Evolutionary conservation across 2,329 filamentous ascomycete genomes (phyloP), one percentile per base, ranked within the genome.

Genomic region (Trichoderma sp.): DNA sequence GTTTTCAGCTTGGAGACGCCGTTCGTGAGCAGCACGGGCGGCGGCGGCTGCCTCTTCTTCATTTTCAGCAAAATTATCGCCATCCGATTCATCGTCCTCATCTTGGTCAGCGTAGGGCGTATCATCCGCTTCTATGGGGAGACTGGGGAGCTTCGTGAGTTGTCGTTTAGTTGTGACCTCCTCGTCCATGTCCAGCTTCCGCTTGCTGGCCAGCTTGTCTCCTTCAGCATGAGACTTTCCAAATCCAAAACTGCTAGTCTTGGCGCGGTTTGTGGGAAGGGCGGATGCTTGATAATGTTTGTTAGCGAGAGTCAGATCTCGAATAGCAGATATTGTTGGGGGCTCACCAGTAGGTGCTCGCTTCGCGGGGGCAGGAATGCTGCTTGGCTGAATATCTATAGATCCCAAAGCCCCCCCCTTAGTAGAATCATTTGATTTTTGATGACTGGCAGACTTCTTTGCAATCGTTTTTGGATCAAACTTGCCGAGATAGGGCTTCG

Each of bases 1-100:
- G 70, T 39, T 51, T 39, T 90, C 85, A 69, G 76, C 85, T 78
- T 86, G 82, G 32, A 84, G 83, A 49, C 95, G 92, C 74, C 92
- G 90, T 80, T 97, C 93, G 61, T 94, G 93, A 5, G 94, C 92
- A 28, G 92, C 91, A 70, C 94, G 88, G 66, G 93, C 92, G 11
- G 93, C 94, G 26, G 94, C 93, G 1, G 93, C 92, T 68, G 91
- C 90, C 77, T 96, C 94, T 77, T 97, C 94, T 77, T 97, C 95
- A 30, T 89, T 95, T 21, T 88, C 91, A 59, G 90, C 91, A 75
- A 94, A 92, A 75, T 90, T 90, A 71, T 91, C 91, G 64, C 88
- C 89, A 73, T 94, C 91, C 63, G 90, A 90, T 63, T 92, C 92
- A 66, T 90, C 89, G 66, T 90, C 90, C 59, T 88, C 89, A 68